phyloP scores from a whole-genome alignment of 2,329 filamentous ascomycete genomes.

The Phaeosphaeriaceae sp. region DNA sequence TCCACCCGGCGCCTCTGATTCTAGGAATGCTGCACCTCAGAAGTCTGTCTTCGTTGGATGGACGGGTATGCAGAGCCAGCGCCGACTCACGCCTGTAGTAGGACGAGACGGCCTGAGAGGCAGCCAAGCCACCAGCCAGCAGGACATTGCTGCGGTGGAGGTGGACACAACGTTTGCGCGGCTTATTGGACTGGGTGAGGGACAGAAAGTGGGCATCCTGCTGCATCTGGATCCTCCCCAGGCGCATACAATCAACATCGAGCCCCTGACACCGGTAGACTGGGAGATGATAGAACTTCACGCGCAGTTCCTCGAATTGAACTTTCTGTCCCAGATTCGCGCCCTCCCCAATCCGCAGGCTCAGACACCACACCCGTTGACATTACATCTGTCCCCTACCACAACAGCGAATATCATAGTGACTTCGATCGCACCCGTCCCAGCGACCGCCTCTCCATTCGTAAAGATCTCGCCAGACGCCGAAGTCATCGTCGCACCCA shows the following conservation, averaged over 20 bases:
- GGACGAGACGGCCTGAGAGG: constrained; percentile 74
- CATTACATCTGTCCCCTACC: constrained; percentile 91
- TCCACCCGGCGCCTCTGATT: constrained; percentile 51
- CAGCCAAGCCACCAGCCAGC: constrained; percentile 68
- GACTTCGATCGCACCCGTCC: constrained; percentile 79
- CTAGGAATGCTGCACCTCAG: constrained; percentile 54
- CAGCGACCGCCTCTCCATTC: constrained; percentile 74
- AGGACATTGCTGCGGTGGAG: constrained; percentile 80
- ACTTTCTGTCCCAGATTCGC: constrained; percentile 90
- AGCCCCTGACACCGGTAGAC: constrained; percentile 91
- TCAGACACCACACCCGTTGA: constrained; percentile 76
- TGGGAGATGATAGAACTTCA: constrained; percentile 99
- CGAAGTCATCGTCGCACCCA: constrained; percentile 96
- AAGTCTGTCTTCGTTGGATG: constrained; percentile 88
- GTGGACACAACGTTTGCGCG: constrained; percentile 85
- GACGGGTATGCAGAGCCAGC: constrained; percentile 97
- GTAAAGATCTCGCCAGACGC: constrained; percentile 93
- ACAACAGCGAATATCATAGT: constrained; percentile 93
- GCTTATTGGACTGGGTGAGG: constrained; percentile 78
- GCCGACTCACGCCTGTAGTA: constrained; percentile 75
- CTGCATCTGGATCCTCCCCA: constrained; percentile 90
- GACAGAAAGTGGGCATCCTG: constrained; percentile 73
- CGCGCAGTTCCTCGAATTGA: constrained; percentile 92
- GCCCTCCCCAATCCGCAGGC: constrained; percentile 84
- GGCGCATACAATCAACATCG: constrained; percentile 94